Evolutionary conservation across 2,329 filamentous ascomycete species (phyloP).

Genomic region (Helotiales sp.): DNA sequence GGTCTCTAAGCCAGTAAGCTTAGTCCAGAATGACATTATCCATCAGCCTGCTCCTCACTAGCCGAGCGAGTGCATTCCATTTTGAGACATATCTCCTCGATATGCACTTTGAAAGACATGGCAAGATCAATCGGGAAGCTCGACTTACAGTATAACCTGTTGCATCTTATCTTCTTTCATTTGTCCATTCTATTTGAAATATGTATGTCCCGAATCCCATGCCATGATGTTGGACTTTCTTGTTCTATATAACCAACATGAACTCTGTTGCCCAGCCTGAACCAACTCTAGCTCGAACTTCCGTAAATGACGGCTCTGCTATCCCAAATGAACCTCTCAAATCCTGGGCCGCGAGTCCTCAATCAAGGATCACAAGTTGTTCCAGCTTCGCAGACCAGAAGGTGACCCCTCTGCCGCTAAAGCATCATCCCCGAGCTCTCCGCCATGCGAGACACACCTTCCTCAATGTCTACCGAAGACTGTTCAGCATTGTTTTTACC

Average conservation of each 20-base stretch:
- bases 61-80: not conserved
- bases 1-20: not conserved
- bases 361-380: not conserved
- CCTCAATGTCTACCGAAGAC: constrained; percentile 60
- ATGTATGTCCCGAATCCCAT: not conserved
- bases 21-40: too few relatives aligned
- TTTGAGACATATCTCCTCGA: not conserved
- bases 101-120: not conserved
- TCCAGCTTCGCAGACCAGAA: constrained; percentile 13
- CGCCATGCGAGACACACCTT: constrained; percentile 43
- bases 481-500: constrained; percentile 59
- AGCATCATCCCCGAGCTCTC: constrained; percentile 19
- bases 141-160: too few relatives aligned
- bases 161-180: not conserved
- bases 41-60: not conserved
- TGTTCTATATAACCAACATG: not conserved
- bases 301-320: not conserved
- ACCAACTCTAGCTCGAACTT: not conserved
- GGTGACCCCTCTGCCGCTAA: constrained; percentile 21
- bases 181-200: not conserved
- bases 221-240: not conserved
- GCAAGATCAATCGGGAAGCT: not conserved
- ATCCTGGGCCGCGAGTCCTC: too few relatives aligned
- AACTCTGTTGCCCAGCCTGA: not conserved
- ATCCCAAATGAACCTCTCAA: not conserved